A percentile compares a stretch with the other conserved stretches of the same genome.
Conservation (phyloP, 192 early-diverging fungal species). For the Linnemannia hyalina region DNA sequence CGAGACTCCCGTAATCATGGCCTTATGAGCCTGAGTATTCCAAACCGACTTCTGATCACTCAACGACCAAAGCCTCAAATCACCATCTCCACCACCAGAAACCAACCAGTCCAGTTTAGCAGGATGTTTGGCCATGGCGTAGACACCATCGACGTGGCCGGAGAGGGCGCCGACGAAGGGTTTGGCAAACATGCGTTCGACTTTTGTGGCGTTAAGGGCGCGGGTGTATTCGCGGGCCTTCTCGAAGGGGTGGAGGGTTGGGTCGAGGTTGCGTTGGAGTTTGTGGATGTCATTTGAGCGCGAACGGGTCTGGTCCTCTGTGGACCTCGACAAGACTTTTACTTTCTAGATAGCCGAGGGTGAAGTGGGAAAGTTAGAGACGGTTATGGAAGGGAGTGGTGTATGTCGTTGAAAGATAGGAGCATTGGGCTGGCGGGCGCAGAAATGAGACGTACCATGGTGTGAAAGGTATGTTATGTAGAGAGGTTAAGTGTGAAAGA, state of each 20-base stretch:
- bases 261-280: constrained; percentile 91
- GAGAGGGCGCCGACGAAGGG: constrained; percentile 92
- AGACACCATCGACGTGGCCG: constrained; percentile 97
- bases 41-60: constrained; percentile 82
- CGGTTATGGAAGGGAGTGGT: too few species aligned
- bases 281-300: constrained; percentile 89
- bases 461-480: not conserved
- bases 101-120: constrained; percentile 84
- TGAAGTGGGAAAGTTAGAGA: constrained; percentile 3
- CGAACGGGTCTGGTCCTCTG: constrained; percentile 84
- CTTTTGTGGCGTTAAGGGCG: constrained; percentile 93
- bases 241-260: constrained; percentile 93
- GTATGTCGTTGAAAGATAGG: not conserved
- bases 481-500: not conserved
- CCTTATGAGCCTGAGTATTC: constrained; percentile 82
- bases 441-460: not conserved
- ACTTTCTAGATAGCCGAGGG: constrained; percentile 82
- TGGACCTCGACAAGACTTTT: constrained; percentile 90
- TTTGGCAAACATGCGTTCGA: constrained; percentile 97
- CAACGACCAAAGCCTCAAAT: constrained; percentile 93
- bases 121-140: constrained; percentile 95
- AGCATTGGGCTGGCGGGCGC: not conserved
- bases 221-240: constrained; percentile 95
- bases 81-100: constrained; percentile 95
- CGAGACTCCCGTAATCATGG: constrained; percentile 90